Evolutionary conservation across 2,329 filamentous ascomycete species (phyloP).

Genomic region (Periconia macrospinosa): DNA sequence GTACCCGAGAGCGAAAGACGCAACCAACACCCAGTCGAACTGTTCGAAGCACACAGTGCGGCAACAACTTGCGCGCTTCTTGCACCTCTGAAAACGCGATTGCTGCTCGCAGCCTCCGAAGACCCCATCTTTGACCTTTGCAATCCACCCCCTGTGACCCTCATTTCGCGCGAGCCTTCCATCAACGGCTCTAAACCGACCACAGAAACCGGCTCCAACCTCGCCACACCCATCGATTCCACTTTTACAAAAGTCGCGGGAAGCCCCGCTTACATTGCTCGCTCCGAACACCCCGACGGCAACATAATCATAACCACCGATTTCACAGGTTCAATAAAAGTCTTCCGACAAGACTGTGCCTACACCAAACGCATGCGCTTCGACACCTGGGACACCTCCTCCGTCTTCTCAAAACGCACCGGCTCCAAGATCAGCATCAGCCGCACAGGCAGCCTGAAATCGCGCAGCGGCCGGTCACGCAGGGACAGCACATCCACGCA

Average conservation of each 20-base stretch:
- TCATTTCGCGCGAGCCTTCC: conserved; percentile 74
- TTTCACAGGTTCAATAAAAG: conserved; percentile 84
- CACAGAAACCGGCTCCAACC: background rate
- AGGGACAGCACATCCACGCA: conserved; percentile 51
- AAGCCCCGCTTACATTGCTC: conserved; percentile 75
- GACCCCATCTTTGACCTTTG: conserved; percentile 96
- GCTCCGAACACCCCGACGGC: conserved; percentile 75
- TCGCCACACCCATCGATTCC: background rate
- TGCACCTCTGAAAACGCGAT: conserved; percentile 76
- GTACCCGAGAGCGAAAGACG: conserved; percentile 64
- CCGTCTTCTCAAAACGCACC: conserved; percentile 72
- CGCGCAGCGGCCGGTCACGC: conserved; percentile 54
- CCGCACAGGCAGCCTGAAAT: conserved; percentile 57
- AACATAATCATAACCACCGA: conserved; percentile 94
- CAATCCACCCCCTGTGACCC: conserved; percentile 86
- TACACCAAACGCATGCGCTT: conserved; percentile 66
- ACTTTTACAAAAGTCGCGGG: conserved; percentile 55
- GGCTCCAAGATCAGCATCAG: conserved; percentile 52
- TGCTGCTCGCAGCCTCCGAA: conserved; percentile 76
- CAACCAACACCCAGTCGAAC: conserved; percentile 82
- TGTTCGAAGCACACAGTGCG: conserved; percentile 85
- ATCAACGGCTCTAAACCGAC: no score
- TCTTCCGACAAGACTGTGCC: conserved; percentile 94
- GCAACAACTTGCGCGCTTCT: conserved; percentile 89
- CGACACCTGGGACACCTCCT: conserved; percentile 75